These are phyloP conservation scores for Chlorokybus atmophyticus DNA, from an alignment of 139 green algal species.

Conservation along the genomic window DNA sequence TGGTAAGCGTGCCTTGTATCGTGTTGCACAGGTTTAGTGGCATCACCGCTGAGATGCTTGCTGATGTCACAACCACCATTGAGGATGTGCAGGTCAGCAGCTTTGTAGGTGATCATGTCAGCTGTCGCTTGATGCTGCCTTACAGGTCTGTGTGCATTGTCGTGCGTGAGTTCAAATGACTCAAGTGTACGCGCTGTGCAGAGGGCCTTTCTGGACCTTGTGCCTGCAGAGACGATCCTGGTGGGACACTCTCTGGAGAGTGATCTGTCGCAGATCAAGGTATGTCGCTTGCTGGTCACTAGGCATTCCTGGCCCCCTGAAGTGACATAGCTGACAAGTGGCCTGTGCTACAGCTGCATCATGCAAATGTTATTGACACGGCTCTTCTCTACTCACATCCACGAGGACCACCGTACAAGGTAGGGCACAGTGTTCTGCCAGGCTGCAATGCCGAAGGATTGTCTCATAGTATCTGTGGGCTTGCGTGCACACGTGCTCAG, in stretches of 20 bases:
- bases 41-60: conserved; percentile 63
- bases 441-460: no score
- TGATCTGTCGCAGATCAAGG: conserved; percentile 55
- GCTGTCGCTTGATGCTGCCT: neutral
- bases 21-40: conserved; percentile 40
- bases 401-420: conserved; percentile 45
- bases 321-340: no score
- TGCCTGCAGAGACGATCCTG: conserved; percentile 56
- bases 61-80: conserved; percentile 44
- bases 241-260: conserved; percentile 86
- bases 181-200: no score
- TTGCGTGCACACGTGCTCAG: no score
- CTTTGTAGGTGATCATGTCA: no score
- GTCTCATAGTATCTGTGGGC: no score
- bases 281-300: no score
- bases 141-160: neutral
- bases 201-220: conserved; percentile 26
- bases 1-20: neutral
- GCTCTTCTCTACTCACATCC: conserved; percentile 63
- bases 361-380: conserved; percentile 63
- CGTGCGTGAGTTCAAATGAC: no score
- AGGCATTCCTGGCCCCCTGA: no score
- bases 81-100: conserved; percentile 38
- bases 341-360: conserved; percentile 44
- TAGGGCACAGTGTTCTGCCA: no score